A percentile compares a stretch with the other conserved stretches of the same genome.
Evolutionary conservation across 2,329 filamentous ascomycete species (phyloP).

Genomic region (Chaetomium sp.): DNA sequence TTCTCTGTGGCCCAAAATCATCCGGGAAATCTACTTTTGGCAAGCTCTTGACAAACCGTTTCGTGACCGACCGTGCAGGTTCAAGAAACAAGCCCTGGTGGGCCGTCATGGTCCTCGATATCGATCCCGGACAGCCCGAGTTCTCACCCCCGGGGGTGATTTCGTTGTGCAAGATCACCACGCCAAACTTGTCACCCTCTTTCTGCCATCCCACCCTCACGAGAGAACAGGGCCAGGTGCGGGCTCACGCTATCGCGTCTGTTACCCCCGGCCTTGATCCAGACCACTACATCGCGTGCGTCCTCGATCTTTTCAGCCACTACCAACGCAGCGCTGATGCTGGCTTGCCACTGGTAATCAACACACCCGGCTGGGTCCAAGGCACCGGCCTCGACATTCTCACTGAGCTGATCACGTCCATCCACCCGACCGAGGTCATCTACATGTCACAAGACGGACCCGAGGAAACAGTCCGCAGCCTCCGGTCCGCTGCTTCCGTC

Average conservation of each 20-base stretch:
- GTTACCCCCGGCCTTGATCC: conserved; percentile 60
- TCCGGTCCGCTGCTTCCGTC: conserved; percentile 39
- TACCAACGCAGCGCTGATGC: conserved; percentile 43
- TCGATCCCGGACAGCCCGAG: conserved; percentile 73
- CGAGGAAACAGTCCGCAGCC: conserved; percentile 47
- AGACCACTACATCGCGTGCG: conserved; percentile 59
- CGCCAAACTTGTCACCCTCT: conserved; percentile 58
- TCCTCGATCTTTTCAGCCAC: conserved; percentile 53
- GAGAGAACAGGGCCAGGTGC: conserved; percentile 38
- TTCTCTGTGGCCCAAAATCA: conserved; percentile 64
- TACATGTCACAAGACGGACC: conserved; percentile 63
- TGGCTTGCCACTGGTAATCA: conserved; percentile 56
- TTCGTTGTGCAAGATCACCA: conserved; percentile 55
- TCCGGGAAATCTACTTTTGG: conserved; percentile 73
- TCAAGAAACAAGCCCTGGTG: conserved; percentile 25
- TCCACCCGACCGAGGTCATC: conserved; percentile 55
- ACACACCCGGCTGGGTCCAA: conserved; percentile 68
- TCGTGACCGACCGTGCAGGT: conserved; percentile 45
- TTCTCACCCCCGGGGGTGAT: conserved; percentile 64
- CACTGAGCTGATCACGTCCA: conserved; percentile 45
- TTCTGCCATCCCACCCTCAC: conserved; percentile 52
- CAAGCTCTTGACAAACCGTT: conserved; percentile 57
- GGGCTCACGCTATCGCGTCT: conserved; percentile 61
- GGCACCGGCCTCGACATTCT: conserved; percentile 63
- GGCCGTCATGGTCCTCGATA: conserved; percentile 57